A percentile compares a stretch with the other conserved stretches of the same genome.
Conservation (phyloP, 768 basidiomycete species). For the Russula griseocarnosa region DNA sequence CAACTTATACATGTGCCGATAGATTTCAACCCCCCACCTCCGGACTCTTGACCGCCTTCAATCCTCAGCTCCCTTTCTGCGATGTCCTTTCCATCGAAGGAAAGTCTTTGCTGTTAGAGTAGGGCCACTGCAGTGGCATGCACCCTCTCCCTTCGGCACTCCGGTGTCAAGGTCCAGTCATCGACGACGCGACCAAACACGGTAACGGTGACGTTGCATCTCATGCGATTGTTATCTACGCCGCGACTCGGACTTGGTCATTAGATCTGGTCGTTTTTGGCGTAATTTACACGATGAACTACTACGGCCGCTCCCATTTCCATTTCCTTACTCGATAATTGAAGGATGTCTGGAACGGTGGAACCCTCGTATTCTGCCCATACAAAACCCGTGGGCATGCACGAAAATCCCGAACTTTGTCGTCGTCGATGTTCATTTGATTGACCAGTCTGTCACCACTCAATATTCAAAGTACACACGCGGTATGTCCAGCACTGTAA, state of each 20-base stretch:
- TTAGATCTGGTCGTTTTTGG: constrained; percentile 25
- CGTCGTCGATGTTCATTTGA: constrained; percentile 41
- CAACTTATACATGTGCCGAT: neutral
- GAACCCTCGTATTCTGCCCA: constrained; percentile 37
- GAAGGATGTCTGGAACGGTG: constrained; percentile 35
- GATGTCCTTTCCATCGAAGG: constrained; percentile 34
- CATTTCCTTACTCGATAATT: constrained; percentile 33
- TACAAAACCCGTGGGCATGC: constrained; percentile 41
- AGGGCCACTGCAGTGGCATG: constrained; percentile 47
- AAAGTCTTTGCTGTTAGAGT: constrained; percentile 48
- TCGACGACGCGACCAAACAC: constrained; percentile 42
- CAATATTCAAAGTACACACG: constrained; percentile 37
- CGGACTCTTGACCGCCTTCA: neutral
- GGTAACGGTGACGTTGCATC: constrained; percentile 39
- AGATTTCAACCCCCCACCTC: constrained; percentile 4
- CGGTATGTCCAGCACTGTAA: too few species aligned
- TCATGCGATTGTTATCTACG: constrained; percentile 46
- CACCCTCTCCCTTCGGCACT: constrained; percentile 43
- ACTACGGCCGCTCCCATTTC: constrained; percentile 32
- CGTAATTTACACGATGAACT: constrained; percentile 31
- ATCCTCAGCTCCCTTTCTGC: neutral
- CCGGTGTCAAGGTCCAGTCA: constrained; percentile 41
- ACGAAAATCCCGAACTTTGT: constrained; percentile 31
- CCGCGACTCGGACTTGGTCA: constrained; percentile 46
- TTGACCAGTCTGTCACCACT: constrained; percentile 42